Evolutionary conservation across 805 yeast genomes (phyloP).

Genomic region (Dipodascus albidus): DNA sequence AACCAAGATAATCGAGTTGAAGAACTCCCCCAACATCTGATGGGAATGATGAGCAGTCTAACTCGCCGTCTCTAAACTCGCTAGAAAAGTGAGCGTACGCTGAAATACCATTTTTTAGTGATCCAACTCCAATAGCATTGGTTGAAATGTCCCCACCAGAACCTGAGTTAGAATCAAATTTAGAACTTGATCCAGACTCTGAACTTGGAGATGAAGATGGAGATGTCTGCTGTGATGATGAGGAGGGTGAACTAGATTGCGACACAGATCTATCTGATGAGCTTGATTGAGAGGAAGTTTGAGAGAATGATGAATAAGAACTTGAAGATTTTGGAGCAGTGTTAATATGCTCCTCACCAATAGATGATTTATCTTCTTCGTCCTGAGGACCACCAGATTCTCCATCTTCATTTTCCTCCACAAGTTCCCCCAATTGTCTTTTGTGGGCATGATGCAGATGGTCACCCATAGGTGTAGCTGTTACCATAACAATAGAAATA

Average conservation of each 20-base stretch:
- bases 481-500: not conserved
- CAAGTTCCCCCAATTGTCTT: not conserved
- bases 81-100: constrained; percentile 19
- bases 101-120: constrained; percentile 9
- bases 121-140: constrained; percentile 11
- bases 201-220: no score
- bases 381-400: no score
- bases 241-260: not conserved
- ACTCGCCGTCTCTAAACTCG: constrained; percentile 58
- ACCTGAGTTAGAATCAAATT: not conserved
- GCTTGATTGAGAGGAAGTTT: no score
- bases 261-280: not conserved
- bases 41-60: constrained; percentile 62
- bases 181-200: no score
- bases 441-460: not conserved
- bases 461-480: not conserved
- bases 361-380: not conserved
- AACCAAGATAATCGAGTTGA: constrained; percentile 55
- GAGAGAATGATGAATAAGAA: no score
- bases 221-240: no score
- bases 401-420: not conserved
- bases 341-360: no score
- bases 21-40: constrained; percentile 64
- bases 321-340: no score
- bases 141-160: constrained; percentile 9